Conservation (phyloP, 2,329 filamentous ascomycete genomes). For the Diaporthe vaccinii region DNA sequence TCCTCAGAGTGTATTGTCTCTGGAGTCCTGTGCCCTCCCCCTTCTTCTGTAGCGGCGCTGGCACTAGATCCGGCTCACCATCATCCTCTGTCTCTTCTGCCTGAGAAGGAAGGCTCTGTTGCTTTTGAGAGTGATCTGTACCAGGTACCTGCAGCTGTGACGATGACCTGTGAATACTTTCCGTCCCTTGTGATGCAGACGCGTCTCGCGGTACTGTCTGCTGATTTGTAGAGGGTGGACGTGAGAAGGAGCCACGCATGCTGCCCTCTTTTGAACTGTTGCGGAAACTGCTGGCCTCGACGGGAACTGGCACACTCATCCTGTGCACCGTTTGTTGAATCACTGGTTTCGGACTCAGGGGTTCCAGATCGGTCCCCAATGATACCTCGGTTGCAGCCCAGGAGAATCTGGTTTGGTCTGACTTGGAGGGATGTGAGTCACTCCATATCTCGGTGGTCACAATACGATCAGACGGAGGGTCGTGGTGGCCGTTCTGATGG, state of each 20-base stretch:
- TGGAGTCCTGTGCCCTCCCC: neutral
- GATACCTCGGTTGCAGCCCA: neutral
- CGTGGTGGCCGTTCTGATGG: too few relatives aligned
- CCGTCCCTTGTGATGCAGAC: neutral
- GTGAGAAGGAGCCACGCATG: neutral
- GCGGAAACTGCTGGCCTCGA: constrained; percentile 20
- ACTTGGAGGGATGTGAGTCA: neutral
- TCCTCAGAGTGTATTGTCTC: neutral
- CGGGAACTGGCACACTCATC: constrained; percentile 5
- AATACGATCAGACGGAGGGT: neutral
- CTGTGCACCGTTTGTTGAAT: constrained; percentile 22
- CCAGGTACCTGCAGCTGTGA: neutral
- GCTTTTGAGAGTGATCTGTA: neutral
- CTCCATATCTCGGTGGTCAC: constrained; percentile 1
- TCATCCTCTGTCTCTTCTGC: neutral
- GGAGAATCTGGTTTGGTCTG: neutral
- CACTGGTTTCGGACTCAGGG: constrained; percentile 5
- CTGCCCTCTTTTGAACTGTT: neutral
- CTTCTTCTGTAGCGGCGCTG: neutral
- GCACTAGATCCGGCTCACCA: too few relatives aligned
- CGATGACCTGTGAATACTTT: neutral
- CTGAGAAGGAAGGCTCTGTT: neutral
- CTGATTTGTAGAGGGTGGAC: neutral
- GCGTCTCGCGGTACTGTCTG: neutral
- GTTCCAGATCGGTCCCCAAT: neutral